Evolutionary conservation across 2,329 filamentous ascomycete genomes (phyloP), one percentile per base, ranked within the genome.

Genomic region (Rhinocladiella mackenziei): DNA sequence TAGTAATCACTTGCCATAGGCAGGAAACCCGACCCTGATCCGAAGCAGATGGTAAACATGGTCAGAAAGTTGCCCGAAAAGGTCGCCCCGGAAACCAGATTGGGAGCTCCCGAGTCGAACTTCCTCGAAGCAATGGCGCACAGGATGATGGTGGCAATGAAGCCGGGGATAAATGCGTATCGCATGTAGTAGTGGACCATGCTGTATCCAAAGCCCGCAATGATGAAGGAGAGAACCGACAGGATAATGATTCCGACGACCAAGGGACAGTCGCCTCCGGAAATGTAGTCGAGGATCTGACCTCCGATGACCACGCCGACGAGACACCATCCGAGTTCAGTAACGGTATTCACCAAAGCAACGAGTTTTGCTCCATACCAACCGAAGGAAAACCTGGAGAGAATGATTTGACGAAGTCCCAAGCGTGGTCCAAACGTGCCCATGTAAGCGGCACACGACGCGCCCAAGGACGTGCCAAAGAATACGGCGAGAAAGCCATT

Each of bases 31-130:
- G 53, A 55, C 17, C 52, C 56, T 5, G 55, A 56, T 9, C 56
- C 56, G 25, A 57, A 58, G 15, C 56, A 48, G 30, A 75, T 67
- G 38, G 68, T 59, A 39, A 73, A 66, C 48, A 73, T 66, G 25
- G 54, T 56, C 6, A 60, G 47, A 48, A 60, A 62, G 4, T 54
- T 55, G 5, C 60, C 63, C 14, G 60, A 26, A 13, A 43, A 30
- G 1, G 39, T 43, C 13, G 39, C 23, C 13, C 39, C 39, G 13
- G 30, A 33, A 11, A 20, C 25, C 17, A 36, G n/a, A 17, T 30
- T 43, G n/a, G 39, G 31, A 19, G 39, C 39, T 9, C 31, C 39
- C 8, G 39, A 30, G 22, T 43, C 39, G 18, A 29, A 43, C 15
- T 43, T 31, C 23, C 25, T 43, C 8, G 39, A 35, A 7, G 20